Evolutionary conservation across 352 stramenopile genomes (phyloP).

Genomic region (Globisporangium ultimum): DNA sequence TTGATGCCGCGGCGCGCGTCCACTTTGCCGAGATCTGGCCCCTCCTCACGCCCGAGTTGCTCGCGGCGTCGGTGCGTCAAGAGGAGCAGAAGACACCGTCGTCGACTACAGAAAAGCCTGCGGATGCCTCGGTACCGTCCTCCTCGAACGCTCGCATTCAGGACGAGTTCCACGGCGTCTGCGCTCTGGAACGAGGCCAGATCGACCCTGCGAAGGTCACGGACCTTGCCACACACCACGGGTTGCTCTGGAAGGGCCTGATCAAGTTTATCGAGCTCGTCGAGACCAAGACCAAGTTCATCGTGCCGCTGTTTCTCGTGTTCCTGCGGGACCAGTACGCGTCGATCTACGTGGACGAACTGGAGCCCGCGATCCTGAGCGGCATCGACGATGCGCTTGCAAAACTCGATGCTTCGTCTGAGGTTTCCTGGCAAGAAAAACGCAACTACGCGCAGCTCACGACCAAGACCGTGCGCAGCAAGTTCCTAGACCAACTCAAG

Average conservation of each 20-base stretch:
- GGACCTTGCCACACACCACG: constrained; percentile 71
- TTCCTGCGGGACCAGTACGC: constrained; percentile 84
- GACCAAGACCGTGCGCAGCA: constrained; percentile 74
- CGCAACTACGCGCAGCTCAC: constrained; percentile 42
- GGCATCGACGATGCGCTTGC: constrained; percentile 48
- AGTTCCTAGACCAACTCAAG: constrained; percentile 79
- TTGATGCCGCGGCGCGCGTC: constrained; percentile 48
- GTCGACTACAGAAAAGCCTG: neutral
- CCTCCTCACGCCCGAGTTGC: constrained; percentile 50
- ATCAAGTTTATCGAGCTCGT: constrained; percentile 69
- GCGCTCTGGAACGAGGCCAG: constrained; percentile 49
- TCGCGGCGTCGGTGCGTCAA: constrained; percentile 39
- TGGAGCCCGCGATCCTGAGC: constrained; percentile 33
- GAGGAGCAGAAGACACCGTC: constrained; percentile 17
- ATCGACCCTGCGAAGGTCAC: constrained; percentile 45
- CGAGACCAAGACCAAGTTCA: constrained; percentile 83
- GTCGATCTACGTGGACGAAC: constrained; percentile 69
- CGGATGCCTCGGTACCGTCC: no score
- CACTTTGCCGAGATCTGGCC: constrained; percentile 71
- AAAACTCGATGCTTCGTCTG: constrained; percentile 22
- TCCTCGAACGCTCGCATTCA: constrained; percentile 31
- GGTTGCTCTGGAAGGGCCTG: constrained; percentile 77
- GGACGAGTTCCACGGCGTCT: constrained; percentile 47
- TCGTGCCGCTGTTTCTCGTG: constrained; percentile 81
- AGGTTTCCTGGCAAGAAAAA: constrained; percentile 22